Base-by-base conservation (phyloP, 2,329 filamentous ascomycete species). In the Xylaria sp. region DNA sequence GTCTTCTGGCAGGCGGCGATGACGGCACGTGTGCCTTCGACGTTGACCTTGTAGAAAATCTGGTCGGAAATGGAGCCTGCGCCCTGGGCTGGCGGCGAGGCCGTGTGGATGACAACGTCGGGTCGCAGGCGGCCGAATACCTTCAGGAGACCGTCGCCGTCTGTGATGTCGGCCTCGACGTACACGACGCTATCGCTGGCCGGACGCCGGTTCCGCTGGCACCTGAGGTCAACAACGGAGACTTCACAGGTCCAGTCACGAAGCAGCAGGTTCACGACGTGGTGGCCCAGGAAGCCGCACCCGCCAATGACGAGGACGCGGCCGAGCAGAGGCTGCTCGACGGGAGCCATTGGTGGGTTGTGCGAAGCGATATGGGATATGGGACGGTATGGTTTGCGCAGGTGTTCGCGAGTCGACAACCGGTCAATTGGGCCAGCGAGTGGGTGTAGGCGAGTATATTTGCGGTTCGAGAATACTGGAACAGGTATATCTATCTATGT, bases 101-200 rank as follows among this genome's bases (percentile, higher is more conserved):
- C 96, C 1, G 94, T 97, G 81, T 99, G 95, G 76, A 98, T 91
- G 60, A 99, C 93, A 14, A 97, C 88, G 77, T 94, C 90, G 21
- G 95, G 94, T 75, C 86, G 87, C 63, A 90, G 85, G 71, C 88
- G 83, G 36, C 85, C 80, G 75, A 98, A 89, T 53, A 93, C 82
- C 45, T 85, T 82, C 48, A 86, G 79, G 71, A 96, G 85, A 69
- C 85, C 85, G 63, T 84, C 83, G 19, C 82, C 77, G 70, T 92
- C 89, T 63, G 92, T 94, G 78, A 96, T 93, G 80, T 95, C 92
- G 78, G 89, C 92, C 74, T 93, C 89, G 79, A 88, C 86, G 82
- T 96, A 96, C 61, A 84, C 80, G 59, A 90, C 86, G 54, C 85
- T 85, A 61, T 85, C 83, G 56, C 84, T 82, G 64, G 82, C 83